Conservation (phyloP, 1,139 yeast species). For the Lodderomyces pseudojiufengensis region DNA sequence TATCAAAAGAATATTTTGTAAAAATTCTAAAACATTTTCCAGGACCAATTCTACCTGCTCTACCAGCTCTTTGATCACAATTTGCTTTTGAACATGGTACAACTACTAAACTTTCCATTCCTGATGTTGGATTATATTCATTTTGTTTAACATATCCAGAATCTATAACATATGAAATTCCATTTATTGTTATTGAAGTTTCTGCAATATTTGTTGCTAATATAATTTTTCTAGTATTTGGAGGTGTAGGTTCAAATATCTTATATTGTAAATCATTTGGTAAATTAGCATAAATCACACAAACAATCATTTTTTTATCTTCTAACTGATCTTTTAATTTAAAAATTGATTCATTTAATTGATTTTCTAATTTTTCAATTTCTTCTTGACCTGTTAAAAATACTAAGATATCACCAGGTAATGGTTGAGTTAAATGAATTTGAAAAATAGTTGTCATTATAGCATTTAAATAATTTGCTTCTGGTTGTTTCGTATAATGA, state of each 20-base stretch:
- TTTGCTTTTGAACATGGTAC: slow-evolving; percentile 90
- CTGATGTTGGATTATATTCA: slow-evolving; percentile 74
- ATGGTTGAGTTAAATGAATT: slow-evolving; percentile 65
- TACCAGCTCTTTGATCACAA: slow-evolving; percentile 93
- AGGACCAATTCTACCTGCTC: slow-evolving; percentile 97
- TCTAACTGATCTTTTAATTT: slow-evolving; percentile 62
- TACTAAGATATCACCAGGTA: slow-evolving; percentile 82
- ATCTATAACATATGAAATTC: slow-evolving; percentile 84
- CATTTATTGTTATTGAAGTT: slow-evolving; percentile 92
- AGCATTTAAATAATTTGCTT: slow-evolving; percentile 84
- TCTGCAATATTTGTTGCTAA: slow-evolving; percentile 96
- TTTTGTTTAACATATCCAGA: slow-evolving; percentile 92
- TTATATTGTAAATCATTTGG: slow-evolving; percentile 79
- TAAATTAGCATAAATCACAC: slow-evolving; percentile 89
- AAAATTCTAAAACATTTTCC: slow-evolving; percentile 89
- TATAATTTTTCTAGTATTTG: slow-evolving; percentile 76
- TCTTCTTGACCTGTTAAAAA: slow-evolving; percentile 95
- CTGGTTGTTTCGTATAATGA: slow-evolving; percentile 82
- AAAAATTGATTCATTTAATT: slow-evolving; percentile 57
- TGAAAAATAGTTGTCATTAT: slow-evolving; percentile 79
- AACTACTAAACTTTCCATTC: slow-evolving; percentile 86
- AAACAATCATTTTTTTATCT: slow-evolving; percentile 53
- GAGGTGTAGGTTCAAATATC: slow-evolving; percentile 87
- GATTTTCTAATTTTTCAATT: slow-evolving; percentile 77
- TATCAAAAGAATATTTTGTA: slow-evolving; percentile 80